Conservation (phyloP, 306 rosid species). For the Clitoria ternatea region DNA sequence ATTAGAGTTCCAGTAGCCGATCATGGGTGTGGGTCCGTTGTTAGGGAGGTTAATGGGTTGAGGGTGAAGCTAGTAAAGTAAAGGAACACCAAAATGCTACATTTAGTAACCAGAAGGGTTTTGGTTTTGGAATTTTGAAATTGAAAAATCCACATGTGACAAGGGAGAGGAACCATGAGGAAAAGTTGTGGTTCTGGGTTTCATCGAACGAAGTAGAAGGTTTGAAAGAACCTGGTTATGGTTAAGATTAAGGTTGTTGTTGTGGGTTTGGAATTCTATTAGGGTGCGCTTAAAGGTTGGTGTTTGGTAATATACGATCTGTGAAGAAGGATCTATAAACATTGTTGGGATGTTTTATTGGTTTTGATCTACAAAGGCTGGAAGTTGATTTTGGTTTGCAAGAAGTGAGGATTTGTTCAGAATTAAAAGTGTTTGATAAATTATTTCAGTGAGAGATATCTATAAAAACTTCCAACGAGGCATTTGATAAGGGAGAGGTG, state of each 20-base stretch:
- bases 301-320: constrained; percentile 47
- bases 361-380: too few relatives aligned
- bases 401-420: too few relatives aligned
- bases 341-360: constrained; percentile 41
- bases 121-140: constrained; percentile 20
- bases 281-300: constrained; percentile 58
- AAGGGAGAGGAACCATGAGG: constrained; percentile 42
- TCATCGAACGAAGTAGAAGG: constrained; percentile 57
- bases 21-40: constrained; percentile 9
- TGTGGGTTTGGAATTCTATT: constrained; percentile 53
- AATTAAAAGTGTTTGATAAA: too few relatives aligned
- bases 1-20: constrained; percentile 5
- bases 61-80: constrained; percentile 53
- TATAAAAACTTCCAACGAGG: too few relatives aligned
- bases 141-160: constrained; percentile 57
- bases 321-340: constrained; percentile 53
- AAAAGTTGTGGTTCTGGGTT: constrained; percentile 47
- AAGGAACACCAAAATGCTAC: constrained; percentile 43
- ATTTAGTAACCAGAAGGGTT: constrained; percentile 10
- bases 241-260: constrained; percentile 14
- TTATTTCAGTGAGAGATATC: too few relatives aligned
- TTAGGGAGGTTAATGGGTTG: constrained; percentile 30
- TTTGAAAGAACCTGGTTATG: constrained; percentile 36
- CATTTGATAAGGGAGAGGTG: too few relatives aligned
- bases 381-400: too few relatives aligned